phyloP scores from a whole-genome alignment of 768 basidiomycete genomes.

The Cystobasidium ongulense region DNA sequence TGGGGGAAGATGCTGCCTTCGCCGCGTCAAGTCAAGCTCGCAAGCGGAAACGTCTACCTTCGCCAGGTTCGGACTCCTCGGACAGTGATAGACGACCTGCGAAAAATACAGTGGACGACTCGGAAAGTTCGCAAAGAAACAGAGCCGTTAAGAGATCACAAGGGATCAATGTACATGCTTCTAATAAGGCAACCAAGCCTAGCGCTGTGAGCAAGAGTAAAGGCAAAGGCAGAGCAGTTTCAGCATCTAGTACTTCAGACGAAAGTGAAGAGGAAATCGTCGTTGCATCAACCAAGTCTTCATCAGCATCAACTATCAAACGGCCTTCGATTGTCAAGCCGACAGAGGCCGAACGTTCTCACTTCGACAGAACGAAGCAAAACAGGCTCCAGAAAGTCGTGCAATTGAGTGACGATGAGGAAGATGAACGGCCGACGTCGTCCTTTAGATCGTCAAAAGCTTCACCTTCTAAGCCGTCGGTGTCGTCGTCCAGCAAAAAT shows the following conservation, averaged over 20 bases:
- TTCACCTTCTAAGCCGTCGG: too few relatives aligned
- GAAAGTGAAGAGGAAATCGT: constrained; percentile 8
- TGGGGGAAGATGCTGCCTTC: neutral
- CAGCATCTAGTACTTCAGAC: neutral
- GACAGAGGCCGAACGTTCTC: neutral
- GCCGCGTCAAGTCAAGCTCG: neutral
- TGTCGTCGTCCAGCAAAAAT: too few relatives aligned
- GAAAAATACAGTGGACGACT: neutral
- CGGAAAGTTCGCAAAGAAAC: neutral
- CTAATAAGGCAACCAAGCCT: neutral
- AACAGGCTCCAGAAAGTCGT: too few relatives aligned
- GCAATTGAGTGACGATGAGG: too few relatives aligned
- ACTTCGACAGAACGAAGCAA: too few relatives aligned
- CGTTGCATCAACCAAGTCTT: neutral
- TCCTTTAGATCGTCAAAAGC: too few relatives aligned
- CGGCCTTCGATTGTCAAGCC: neutral
- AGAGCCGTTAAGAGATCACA: neutral
- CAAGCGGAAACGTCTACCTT: neutral
- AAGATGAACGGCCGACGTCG: too few relatives aligned
- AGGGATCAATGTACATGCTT: neutral
- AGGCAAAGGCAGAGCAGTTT: neutral
- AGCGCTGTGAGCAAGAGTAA: neutral
- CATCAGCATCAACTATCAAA: neutral
- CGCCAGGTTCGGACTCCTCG: neutral
- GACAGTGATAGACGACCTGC: neutral